These are phyloP conservation scores for Tetracladium setigerum DNA, from an alignment of 495 filamentous ascomycete genomes.

Conservation along the genomic window DNA sequence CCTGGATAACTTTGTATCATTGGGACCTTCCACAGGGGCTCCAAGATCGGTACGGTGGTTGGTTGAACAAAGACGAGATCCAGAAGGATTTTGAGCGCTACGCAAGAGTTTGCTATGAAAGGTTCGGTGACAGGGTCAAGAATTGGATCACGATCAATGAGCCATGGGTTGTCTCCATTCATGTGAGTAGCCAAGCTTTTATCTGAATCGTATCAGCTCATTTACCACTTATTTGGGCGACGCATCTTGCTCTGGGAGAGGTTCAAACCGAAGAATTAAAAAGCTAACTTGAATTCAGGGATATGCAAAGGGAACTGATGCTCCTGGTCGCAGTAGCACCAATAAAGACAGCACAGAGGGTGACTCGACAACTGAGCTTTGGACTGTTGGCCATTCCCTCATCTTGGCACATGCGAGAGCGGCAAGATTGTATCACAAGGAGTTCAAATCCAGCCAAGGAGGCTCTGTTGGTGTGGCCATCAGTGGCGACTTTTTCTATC, in stretches of 20 bases:
- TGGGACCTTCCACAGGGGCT: slow-evolving; percentile 53
- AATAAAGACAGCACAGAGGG: slow-evolving; percentile 40
- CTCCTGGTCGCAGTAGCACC: slow-evolving; percentile 48
- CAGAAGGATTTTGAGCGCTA: slow-evolving; percentile 52
- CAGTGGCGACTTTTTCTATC: slow-evolving; percentile 48
- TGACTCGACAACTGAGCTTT: slow-evolving; percentile 48
- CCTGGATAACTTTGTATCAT: slow-evolving; percentile 55
- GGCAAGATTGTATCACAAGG: slow-evolving; percentile 55
- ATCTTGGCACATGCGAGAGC: slow-evolving; percentile 49
- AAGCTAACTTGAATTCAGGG: too few species aligned
- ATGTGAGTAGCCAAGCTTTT: too few species aligned
- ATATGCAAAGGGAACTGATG: slow-evolving; percentile 44
- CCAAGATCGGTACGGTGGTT: slow-evolving; percentile 51
- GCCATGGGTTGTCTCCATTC: slow-evolving; percentile 49
- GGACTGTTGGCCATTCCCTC: slow-evolving; percentile 52
- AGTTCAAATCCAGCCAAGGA: slow-evolving; percentile 50
- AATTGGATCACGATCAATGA: slow-evolving; percentile 61
- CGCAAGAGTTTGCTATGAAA: slow-evolving; percentile 48
- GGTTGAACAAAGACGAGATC: slow-evolving; percentile 48
- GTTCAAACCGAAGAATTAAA: too few species aligned
- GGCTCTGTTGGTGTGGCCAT: slow-evolving; percentile 54
- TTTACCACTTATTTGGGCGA: too few species aligned
- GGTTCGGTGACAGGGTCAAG: slow-evolving; percentile 48
- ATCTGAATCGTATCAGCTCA: too few species aligned
- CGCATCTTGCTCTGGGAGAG: too few species aligned